Evolutionary conservation across 2,329 filamentous ascomycete genomes (phyloP), one percentile per base, ranked within the genome.

Genomic region (Purpureocillium takamizusanense): DNA sequence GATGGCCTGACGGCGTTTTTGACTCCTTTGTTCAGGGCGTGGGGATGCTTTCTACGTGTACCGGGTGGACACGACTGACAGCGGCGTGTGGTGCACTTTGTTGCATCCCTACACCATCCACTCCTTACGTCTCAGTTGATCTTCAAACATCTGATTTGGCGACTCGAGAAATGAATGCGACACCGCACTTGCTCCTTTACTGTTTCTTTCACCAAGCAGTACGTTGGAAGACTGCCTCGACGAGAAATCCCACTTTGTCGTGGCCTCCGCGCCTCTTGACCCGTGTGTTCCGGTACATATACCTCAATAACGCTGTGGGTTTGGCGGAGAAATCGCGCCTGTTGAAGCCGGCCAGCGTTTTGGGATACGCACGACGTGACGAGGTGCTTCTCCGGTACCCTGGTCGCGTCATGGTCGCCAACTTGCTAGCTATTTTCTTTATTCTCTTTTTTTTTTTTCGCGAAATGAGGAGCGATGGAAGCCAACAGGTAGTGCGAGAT

Each of bases 1-100:
- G 50, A 57, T 51, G 56, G 57, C 49, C 49, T 53, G 51, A 53
- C 52, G 60, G 60, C 60, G 59, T 63, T 51, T 57, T 56, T 52
- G 13, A 7, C 12, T 56, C 57, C 51, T 51, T 40, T 45, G 53
- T 44, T 35, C 40, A 25, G 21, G 21, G 21, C 21, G 21, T 25
- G 10, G 21, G 21, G 21, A 25, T 25, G 21, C 21, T 25, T 25
- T 25, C 10, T 25, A 5, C 21, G 21, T 43, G 27, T 32, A 18
- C 18, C 23, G 12, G 31, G 35, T 8, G 42, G 39, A 41, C 39
- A 41, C 42, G 37, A 37, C 31, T 27, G 25, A 36, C 13, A 15
- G 28, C 30, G 35, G 30, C 30, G 39, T 34, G 30, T 18, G 15
- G 15, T 25, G 31, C 35, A 18, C 30, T 16, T 25, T 30, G 33